phyloP scores from a whole-genome alignment of 768 basidiomycete genomes.

The Ramaria sp. region DNA sequence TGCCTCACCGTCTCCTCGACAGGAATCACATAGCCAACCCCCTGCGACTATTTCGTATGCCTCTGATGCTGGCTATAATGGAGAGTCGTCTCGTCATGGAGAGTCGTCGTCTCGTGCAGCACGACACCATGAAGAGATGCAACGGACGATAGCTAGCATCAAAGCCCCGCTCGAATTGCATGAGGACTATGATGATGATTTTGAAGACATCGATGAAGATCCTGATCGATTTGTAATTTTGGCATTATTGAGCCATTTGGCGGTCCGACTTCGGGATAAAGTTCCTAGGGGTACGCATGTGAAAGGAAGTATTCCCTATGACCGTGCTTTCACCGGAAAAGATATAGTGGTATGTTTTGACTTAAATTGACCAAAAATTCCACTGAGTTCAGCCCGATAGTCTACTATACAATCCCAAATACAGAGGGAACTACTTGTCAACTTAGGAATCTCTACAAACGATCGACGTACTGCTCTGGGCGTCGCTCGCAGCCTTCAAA shows the following conservation, averaged over 20 bases:
- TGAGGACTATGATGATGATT: conserved; percentile 38
- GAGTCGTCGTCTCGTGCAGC: conserved; percentile 7
- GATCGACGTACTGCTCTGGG: conserved; percentile 78
- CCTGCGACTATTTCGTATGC: neutral
- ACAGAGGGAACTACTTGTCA: conserved; percentile 68
- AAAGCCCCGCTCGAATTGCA: conserved; percentile 32
- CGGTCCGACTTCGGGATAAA: conserved; percentile 81
- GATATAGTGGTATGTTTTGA: conserved; percentile 71
- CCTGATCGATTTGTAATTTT: conserved; percentile 79
- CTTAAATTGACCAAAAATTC: neutral
- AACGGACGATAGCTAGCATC: conserved; percentile 19
- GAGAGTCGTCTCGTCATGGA: neutral
- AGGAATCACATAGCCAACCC: neutral
- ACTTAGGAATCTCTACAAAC: conserved; percentile 60
- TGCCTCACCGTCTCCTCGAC: neutral
- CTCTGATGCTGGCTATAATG: neutral
- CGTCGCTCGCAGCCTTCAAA: conserved; percentile 84
- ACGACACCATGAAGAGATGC: conserved; percentile 14
- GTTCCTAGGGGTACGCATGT: conserved; percentile 81
- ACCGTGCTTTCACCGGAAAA: conserved; percentile 84
- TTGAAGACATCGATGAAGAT: conserved; percentile 50
- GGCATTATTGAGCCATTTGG: conserved; percentile 77
- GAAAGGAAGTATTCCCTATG: conserved; percentile 89
- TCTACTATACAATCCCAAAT: conserved; percentile 84
- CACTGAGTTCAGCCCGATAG: conserved; percentile 26